These are phyloP conservation scores for Pisolithus thermaeus DNA, from an alignment of 1,284 basidiomycete genomes.

Conservation along the genomic window DNA sequence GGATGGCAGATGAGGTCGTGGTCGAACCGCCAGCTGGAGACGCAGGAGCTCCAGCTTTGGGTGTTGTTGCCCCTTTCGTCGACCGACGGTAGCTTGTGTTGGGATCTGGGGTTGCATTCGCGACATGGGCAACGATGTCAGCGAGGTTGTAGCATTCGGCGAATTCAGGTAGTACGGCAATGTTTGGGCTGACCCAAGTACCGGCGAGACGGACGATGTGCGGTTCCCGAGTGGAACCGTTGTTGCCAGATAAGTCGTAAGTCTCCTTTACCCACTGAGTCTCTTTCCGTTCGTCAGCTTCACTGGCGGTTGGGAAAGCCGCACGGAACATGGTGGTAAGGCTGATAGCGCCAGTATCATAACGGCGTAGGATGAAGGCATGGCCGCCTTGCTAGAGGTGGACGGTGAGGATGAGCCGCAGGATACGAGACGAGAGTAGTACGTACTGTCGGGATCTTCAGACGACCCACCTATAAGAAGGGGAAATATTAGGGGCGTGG, in stretches of 20 bases:
- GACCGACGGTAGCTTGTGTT: conserved; percentile 70
- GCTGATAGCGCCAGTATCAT: conserved; percentile 93
- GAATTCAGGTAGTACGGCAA: conserved; percentile 59
- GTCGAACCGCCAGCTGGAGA: conserved; percentile 8
- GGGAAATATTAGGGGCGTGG: conserved; percentile 16
- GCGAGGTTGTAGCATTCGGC: conserved; percentile 58
- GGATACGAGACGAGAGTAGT: not conserved
- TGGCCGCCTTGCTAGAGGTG: conserved; percentile 59
- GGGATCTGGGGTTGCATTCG: conserved; percentile 75
- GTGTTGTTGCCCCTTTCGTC: conserved; percentile 30
- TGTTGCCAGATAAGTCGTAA: conserved; percentile 77
- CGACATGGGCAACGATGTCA: conserved; percentile 59
- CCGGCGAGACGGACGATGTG: conserved; percentile 76
- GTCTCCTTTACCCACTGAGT: conserved; percentile 80
- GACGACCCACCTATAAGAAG: conserved; percentile 64
- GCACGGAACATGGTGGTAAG: conserved; percentile 99
- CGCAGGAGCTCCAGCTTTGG: conserved; percentile 25
- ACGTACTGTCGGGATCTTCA: conserved; percentile 90
- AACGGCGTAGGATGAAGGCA: conserved; percentile 93
- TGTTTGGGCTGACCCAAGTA: conserved; percentile 75
- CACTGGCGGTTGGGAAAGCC: conserved; percentile 83
- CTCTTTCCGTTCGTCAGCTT: conserved; percentile 79
- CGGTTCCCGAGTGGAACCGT: conserved; percentile 65
- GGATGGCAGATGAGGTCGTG: conserved; percentile 4
- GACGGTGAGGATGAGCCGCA: conserved; percentile 2